Evolutionary conservation across 331 rosid species (phyloP), one percentile per base, ranked within the genome.

Genomic region (Telfairia occidentalis): DNA sequence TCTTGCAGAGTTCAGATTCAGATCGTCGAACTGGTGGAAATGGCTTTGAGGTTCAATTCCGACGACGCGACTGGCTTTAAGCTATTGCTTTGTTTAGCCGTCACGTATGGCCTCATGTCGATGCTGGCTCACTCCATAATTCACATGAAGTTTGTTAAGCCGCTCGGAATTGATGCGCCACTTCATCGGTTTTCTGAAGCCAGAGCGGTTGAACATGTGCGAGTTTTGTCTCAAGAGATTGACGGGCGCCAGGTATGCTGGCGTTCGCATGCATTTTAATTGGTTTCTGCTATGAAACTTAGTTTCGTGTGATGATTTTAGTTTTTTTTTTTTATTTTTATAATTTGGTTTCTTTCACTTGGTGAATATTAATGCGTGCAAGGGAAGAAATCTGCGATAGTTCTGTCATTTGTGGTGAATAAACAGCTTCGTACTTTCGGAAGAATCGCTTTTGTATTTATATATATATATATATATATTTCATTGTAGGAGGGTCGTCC

Each of bases 401-500:
- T n/a, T 72, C 4, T 59, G 45, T 60, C 18, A 30, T 16, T 7
- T 59, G 15, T 19, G 13, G 37, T 32, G 34, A 74, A 24, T 32
- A 30, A 73, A 11, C 38, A 74, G 66, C 71, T 37, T 69, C 13
- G 28, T 28, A 45, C 72, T 19, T 63, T 45, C 4, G 65, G 32
- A 13, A 67, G 42, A 52, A 9, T 18, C 77, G 28, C 29, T 75
- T 73, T 75, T 73, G 78, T 48, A 76, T 81, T 48, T 42, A 67
- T 34, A 15, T 23, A 0, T 66, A 1, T 55, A 1, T 55, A 55
- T 29, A 52, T 52, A 5, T 63, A 32, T 72, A 11, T 78, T 82
- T 75, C 83, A 75, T 79, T 71, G 79, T 71, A 95, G 99, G 99
- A 87, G 85, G 99, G 99, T 11, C 92, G 97, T 11, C 96, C 96